These are phyloP conservation scores for Psidium guajava DNA, from an alignment of 345 rosid genomes.

Conservation along the genomic window DNA sequence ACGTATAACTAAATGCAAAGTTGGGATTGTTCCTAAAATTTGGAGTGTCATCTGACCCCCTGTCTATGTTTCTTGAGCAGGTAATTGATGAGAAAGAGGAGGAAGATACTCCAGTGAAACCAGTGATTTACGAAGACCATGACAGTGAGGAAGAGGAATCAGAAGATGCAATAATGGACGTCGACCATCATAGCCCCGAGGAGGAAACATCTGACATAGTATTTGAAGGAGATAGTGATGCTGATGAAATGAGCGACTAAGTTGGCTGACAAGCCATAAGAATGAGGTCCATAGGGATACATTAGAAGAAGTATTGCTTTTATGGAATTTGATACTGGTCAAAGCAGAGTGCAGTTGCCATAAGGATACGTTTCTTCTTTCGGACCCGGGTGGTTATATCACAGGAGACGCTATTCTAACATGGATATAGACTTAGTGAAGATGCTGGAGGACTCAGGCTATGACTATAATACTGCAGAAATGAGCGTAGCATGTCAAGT, in stretches of 20 bases:
- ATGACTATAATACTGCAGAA: background rate
- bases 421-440: background rate
- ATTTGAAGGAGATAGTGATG: slow-evolving; percentile 19
- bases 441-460: background rate
- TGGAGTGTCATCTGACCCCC: background rate
- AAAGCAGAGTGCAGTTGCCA: background rate
- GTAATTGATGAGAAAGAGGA: slow-evolving; percentile 30
- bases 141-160: slow-evolving; percentile 58
- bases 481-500: background rate
- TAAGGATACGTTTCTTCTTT: background rate
- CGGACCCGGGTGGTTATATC: background rate
- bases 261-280: background rate
- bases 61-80: slow-evolving; percentile 14
- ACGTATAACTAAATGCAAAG: background rate
- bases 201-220: slow-evolving; percentile 25
- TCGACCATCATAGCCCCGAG: slow-evolving; percentile 15
- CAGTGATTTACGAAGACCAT: slow-evolving; percentile 57
- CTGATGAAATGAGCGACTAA: slow-evolving; percentile 50
- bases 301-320: background rate
- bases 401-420: background rate
- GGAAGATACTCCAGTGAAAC: slow-evolving; percentile 21
- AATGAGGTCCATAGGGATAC: background rate
- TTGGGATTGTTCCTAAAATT: background rate
- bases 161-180: slow-evolving; percentile 52
- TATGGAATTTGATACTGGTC: background rate